phyloP scores from a whole-genome alignment of 2,329 filamentous ascomycete species.

The Aspergillus sojae region DNA sequence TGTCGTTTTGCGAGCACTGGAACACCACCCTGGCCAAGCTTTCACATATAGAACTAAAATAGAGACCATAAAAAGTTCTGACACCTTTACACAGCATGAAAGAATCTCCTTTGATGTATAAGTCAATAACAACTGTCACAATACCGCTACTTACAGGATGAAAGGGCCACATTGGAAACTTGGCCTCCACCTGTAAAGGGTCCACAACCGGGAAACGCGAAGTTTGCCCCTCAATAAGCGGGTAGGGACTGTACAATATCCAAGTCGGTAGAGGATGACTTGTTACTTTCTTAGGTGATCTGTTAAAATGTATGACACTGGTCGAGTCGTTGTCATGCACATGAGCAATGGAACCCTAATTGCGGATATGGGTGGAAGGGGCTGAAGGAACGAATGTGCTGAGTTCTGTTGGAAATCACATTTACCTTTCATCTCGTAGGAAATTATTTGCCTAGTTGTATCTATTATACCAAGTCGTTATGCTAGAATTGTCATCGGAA shows the following conservation, averaged over 20 bases:
- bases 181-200: not conserved
- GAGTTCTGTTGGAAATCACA: not conserved
- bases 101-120: not conserved
- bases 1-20: not conserved
- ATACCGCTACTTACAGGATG: not conserved
- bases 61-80: not conserved
- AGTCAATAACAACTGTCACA: not conserved
- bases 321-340: not conserved
- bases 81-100: not conserved
- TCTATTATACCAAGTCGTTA: too few relatives aligned
- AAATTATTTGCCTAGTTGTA: too few relatives aligned
- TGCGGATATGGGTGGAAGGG: not conserved
- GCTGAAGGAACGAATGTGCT: not conserved
- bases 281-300: not conserved
- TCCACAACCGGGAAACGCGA: too few relatives aligned
- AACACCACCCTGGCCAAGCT: accelerated
- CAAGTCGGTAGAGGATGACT: not conserved
- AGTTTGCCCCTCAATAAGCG: too few relatives aligned
- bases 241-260: not conserved
- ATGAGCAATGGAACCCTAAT: not conserved
- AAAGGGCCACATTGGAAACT: not conserved
- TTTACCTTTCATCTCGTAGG: too few relatives aligned
- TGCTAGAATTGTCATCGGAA: not conserved
- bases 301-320: not conserved
- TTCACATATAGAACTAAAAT: not conserved